These are phyloP conservation scores for Coniella lustricola DNA, from an alignment of 2,329 filamentous ascomycete species.

Conservation along the genomic window DNA sequence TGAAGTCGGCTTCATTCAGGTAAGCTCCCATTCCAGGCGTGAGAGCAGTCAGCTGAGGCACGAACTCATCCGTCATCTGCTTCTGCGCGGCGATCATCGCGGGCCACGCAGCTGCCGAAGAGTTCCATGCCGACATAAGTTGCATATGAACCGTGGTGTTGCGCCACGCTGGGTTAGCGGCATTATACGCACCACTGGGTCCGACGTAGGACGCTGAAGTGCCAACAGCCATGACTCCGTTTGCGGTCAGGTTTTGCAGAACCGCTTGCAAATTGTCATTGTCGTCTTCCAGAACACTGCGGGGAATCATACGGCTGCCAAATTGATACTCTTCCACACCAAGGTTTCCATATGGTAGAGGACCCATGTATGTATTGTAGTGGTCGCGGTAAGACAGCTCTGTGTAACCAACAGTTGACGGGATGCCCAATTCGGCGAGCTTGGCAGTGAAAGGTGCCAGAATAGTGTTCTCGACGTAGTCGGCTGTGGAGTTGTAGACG, in stretches of 20 bases:
- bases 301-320: constrained; percentile 31
- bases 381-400: constrained; percentile 26
- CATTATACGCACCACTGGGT: constrained; percentile 18
- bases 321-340: constrained; percentile 28
- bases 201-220: background rate
- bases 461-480: constrained; percentile 22
- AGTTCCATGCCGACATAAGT: constrained; percentile 23
- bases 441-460: constrained; percentile 26
- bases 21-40: constrained; percentile 22
- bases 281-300: constrained; percentile 25
- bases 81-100: constrained; percentile 18
- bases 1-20: constrained; percentile 26
- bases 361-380: constrained; percentile 30
- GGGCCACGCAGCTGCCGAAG: background rate
- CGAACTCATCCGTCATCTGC: constrained; percentile 25
- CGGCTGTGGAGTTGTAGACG: constrained; percentile 23
- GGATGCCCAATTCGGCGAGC: constrained; percentile 22
- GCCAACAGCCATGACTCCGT: constrained; percentile 21
- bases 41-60: constrained; percentile 22
- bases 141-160: constrained; percentile 26
- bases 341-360: constrained; percentile 27
- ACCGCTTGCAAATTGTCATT: constrained; percentile 24
- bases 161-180: constrained; percentile 33
- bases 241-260: constrained; percentile 24
- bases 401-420: constrained; percentile 20